These are phyloP conservation scores for Zasmidium citrigriseum DNA, from an alignment of 2,329 filamentous ascomycete species.

Conservation along the genomic window DNA sequence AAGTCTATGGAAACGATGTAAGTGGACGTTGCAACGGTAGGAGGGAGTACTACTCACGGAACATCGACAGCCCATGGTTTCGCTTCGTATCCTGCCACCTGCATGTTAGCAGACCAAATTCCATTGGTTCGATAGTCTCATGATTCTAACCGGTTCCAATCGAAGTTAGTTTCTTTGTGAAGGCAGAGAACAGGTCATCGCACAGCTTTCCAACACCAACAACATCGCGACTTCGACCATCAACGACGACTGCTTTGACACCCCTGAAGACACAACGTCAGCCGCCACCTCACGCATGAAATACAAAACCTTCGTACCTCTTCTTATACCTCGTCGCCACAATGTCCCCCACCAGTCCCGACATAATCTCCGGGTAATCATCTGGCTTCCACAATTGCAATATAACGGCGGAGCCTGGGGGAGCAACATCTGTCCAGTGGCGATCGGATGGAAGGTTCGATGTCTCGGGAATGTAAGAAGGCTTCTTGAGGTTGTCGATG, in stretches of 20 bases:
- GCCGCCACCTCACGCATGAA: no score
- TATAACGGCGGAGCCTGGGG: slow-evolving; percentile 63
- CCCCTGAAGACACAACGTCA: no score
- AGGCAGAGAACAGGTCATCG: slow-evolving; percentile 46
- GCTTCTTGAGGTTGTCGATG: slow-evolving; percentile 30
- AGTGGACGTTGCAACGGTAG: background rate
- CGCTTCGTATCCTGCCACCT: slow-evolving; percentile 53
- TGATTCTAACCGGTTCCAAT: slow-evolving; percentile 48
- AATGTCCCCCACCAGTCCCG: slow-evolving; percentile 75
- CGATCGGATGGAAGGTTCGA: slow-evolving; percentile 58
- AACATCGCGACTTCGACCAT: slow-evolving; percentile 68
- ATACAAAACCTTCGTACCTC: no score
- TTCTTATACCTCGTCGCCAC: slow-evolving; percentile 70
- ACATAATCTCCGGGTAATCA: slow-evolving; percentile 40
- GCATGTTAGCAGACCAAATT: background rate
- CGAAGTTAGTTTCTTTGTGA: slow-evolving; percentile 58
- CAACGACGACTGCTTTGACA: slow-evolving; percentile 64
- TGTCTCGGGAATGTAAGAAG: slow-evolving; percentile 27
- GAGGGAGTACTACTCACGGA: background rate
- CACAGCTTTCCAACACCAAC: slow-evolving; percentile 50
- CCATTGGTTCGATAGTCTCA: no score
- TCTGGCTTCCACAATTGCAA: slow-evolving; percentile 64
- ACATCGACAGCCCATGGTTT: slow-evolving; percentile 56
- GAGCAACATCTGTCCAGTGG: slow-evolving; percentile 69
- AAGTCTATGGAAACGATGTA: slow-evolving; percentile 27